Base-by-base conservation (phyloP, 139 green algal genomes). In the Micractinium sp. region DNA sequence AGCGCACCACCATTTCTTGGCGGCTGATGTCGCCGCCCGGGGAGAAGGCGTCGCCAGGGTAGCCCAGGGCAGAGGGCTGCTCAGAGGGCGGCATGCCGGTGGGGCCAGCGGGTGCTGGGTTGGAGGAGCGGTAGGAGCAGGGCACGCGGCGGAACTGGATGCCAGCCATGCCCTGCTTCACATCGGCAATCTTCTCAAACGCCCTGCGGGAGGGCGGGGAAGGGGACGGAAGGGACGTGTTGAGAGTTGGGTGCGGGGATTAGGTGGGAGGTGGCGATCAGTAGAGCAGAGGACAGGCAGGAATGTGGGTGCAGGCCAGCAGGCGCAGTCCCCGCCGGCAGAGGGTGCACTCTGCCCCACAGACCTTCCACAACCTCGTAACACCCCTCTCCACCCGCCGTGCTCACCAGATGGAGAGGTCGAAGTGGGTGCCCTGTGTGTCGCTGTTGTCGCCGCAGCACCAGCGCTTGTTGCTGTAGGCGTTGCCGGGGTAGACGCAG, bases 391-490 rank as follows among this genome's bases (percentile, higher is more conserved):
- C 14, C 29, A 18, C 20, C 19, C 36, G 22, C 29, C 67, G 7
- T 9, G 47, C 47, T 73, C 85, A 88, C 90, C 90, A 92, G 41
- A 92, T 75, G 35, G 69, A 87, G 39, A 92, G 35, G 53, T 92
- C 90, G 47, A 89, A 82, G 69, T 92, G 90, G 25, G 83, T 82
- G 69, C 77, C 69, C 33, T 87, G 73, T 15, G 74, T 86, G 61
- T 33, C 38, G 29, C 56, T 47, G 56, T 88, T 66, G 84, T 93
- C 91, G 35, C 79, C 77, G 85, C 91, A 93, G 88, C 91, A 93
- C 91, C 91, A 93, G 31, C 91, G 77, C 78, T 91, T 93, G 83
- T 93, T 93, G 78, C 35, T 82, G 67, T 87, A 92, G 39, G 87
- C 56, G 56, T 93, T 93, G 69, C 13, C 63, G 16, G 88, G 85